A percentile compares a stretch with the other conserved stretches of the same genome.
phyloP scores from a whole-genome alignment of 1,284 basidiomycete species.

The Microbotryum intermedium region DNA sequence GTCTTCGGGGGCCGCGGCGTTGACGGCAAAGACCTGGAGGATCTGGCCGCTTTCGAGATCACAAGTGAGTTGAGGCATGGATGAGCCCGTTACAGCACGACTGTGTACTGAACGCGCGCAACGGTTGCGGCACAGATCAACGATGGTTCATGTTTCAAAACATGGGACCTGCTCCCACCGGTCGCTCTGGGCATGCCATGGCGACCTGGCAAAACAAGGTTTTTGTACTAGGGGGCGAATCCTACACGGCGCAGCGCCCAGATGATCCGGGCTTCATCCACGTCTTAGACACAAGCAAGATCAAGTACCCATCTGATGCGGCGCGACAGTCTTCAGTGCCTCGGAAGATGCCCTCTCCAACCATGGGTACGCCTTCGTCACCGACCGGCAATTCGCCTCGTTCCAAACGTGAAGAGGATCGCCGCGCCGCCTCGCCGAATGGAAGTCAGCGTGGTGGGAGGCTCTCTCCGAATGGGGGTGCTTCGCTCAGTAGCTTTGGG shows the following conservation, averaged over 20 bases:
- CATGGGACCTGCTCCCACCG: slow-evolving; percentile 89
- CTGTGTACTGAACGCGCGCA: background rate
- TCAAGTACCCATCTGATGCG: slow-evolving; percentile 77
- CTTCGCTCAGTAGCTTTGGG: too few relatives aligned
- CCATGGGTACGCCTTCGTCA: slow-evolving; percentile 4
- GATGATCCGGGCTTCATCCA: slow-evolving; percentile 70
- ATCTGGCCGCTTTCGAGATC: slow-evolving; percentile 94
- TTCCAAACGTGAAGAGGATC: too few relatives aligned
- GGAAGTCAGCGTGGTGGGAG: too few relatives aligned
- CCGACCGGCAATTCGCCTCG: too few relatives aligned
- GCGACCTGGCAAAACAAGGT: slow-evolving; percentile 79
- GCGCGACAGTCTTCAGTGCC: slow-evolving; percentile 39
- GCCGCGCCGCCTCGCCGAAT: too few relatives aligned
- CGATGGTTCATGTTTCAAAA: slow-evolving; percentile 99
- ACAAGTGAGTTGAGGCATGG: slow-evolving; percentile 55
- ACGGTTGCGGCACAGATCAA: slow-evolving; percentile 45
- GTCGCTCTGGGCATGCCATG: slow-evolving; percentile 91
- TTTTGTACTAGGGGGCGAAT: slow-evolving; percentile 90
- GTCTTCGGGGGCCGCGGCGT: slow-evolving; percentile 95
- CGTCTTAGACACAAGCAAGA: slow-evolving; percentile 86
- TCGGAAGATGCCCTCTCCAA: slow-evolving; percentile 35
- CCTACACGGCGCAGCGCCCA: slow-evolving; percentile 49
- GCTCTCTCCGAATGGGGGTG: too few relatives aligned
- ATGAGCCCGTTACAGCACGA: background rate
- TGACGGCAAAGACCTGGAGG: slow-evolving; percentile 90